Evolutionary conservation across 2,329 filamentous ascomycete species (phyloP), one percentile per base, ranked within the genome.

Genomic region (Biscogniauxia marginata): DNA sequence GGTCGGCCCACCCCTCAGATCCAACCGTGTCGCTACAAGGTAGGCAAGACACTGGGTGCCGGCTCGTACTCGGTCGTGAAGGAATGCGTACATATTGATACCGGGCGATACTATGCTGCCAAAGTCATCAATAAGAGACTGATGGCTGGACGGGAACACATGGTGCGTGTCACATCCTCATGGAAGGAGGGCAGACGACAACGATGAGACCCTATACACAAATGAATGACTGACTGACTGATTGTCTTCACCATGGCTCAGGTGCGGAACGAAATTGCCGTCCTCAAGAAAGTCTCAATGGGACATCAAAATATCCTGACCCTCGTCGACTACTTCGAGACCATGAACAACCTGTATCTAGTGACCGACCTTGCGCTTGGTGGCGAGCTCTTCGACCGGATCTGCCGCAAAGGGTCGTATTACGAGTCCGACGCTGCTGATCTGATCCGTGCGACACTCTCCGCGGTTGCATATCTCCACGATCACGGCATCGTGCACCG

Each of bases 111-210:
- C 76, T 99, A 98, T 86, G 95, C 95, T 23, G 93, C 95, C 60
- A 99, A 99, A 75, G 95, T 99, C 61, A 99, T 99, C 76, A 99
- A 99, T 79, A 99, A 99, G 82, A 84, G 93, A 56, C 80, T 99
- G 64, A 99, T 99, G 95, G 90, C 92, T 6, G 95, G 95, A 30
- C 84, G 95, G 65, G 95, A 99, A 77, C 95, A 98, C 75, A 99
- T 99, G 95, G 95, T 97, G 71, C 60, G 76, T 68, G 45, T 54
- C 52, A 55, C 13, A 53, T 50, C 18, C 23, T 51, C 56, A 20
- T 20, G 22, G 25, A 30, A 30, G 6, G 8, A 30, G 13, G 8
- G 30, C 21, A 50, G 3, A 4, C 25, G 25, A 1, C 6, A 7
- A 50, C n/a, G 23, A 23, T 11, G 43, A 22, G 11, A 3, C 22